A percentile compares a stretch with the other conserved stretches of the same genome.
Evolutionary conservation across 2,329 filamentous ascomycete species (phyloP).

Genomic region (Pyrenophora teres): DNA sequence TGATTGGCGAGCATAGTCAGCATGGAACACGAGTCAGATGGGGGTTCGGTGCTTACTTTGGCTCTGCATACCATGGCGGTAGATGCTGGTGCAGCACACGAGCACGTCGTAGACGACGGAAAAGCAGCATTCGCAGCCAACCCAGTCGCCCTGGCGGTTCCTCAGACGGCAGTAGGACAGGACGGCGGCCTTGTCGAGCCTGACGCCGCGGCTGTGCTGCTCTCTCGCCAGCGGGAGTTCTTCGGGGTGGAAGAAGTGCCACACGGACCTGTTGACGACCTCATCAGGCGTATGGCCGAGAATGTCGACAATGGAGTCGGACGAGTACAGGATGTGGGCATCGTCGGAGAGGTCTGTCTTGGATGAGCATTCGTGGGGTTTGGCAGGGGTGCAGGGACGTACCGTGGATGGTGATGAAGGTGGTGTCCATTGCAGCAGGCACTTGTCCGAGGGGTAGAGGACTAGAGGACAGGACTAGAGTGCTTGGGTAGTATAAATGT

Average conservation of each 20-base stretch:
- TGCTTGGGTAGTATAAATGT: neutral
- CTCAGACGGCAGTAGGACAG: constrained; percentile 77
- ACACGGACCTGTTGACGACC: constrained; percentile 75
- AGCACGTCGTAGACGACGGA: constrained; percentile 87
- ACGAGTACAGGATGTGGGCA: constrained; percentile 80
- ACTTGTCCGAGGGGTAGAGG: neutral
- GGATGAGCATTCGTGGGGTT: constrained; percentile 17
- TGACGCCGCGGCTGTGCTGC: constrained; percentile 73
- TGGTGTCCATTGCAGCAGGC: constrained; percentile 65
- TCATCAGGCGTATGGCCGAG: constrained; percentile 79
- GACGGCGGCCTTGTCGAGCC: constrained; percentile 82
- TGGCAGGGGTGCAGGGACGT: constrained; percentile 41
- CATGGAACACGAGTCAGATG: neutral
- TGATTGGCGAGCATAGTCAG: constrained; percentile 47
- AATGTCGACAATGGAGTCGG: constrained; percentile 81
- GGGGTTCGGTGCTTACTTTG: constrained; percentile 65
- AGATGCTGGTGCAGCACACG: constrained; percentile 82
- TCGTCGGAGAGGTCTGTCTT: constrained; percentile 70
- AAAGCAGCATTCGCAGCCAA: constrained; percentile 86
- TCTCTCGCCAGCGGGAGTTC: constrained; percentile 76
- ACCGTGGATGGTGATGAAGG: constrained; percentile 92
- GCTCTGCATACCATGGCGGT: constrained; percentile 69
- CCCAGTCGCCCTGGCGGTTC: constrained; percentile 70
- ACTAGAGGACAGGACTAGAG: neutral
- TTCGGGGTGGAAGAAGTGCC: constrained; percentile 84